Base-by-base conservation (phyloP, 495 filamentous ascomycete species). In the Xylaria sp. region DNA sequence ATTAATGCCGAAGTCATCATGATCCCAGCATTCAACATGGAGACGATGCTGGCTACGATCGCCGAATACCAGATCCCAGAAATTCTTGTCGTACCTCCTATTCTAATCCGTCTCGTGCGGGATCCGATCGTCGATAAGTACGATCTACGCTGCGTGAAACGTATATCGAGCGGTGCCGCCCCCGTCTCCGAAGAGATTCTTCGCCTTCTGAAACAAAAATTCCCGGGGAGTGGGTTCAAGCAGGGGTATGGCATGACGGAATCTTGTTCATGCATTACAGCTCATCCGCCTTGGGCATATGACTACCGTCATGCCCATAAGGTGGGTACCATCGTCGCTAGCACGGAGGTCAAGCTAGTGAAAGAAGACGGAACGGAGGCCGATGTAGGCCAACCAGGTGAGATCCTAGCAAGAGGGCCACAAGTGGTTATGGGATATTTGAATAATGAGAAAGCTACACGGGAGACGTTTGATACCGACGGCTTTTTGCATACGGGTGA, bases 211-310 rank as follows among this genome's bases (percentile, higher is more conserved):
- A 69, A 86, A 64, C 79, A 84, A 69, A 86, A 86, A 24, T 91
- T 91, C 73, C 87, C 89, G 5, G 78, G 85, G 37, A 89, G 87
- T 15, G 88, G 89, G 0, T 92, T 92, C 77, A 88, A 90, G 74
- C 87, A 92, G 64, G 85, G 88, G 1, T 93, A 93, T 71, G 91
- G 91, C 17, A 90, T 93, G 85, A 92, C 88, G 15, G 91, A 93
- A 74, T 88, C 85, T 15, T 90, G 87, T 74, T 83, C 81, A 24
- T 89, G 88, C 68, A 91, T 91, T 58, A 86, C 90, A 3, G 81
- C 88, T 40, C 88, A 91, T 67, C 83, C 87, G 37, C 82, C 83
- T 0, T 80, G 82, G 3, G 80, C 82, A 29, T 87, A 85, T 61
- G 82, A 81, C 11, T 90, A 88, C 74, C 85, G 88, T 73, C 83